A percentile compares a stretch with the other conserved stretches of the same genome.
These are phyloP conservation scores for Yamadazyma membranifaciens DNA, from an alignment of 1,139 yeast species.

Conservation along the genomic window DNA sequence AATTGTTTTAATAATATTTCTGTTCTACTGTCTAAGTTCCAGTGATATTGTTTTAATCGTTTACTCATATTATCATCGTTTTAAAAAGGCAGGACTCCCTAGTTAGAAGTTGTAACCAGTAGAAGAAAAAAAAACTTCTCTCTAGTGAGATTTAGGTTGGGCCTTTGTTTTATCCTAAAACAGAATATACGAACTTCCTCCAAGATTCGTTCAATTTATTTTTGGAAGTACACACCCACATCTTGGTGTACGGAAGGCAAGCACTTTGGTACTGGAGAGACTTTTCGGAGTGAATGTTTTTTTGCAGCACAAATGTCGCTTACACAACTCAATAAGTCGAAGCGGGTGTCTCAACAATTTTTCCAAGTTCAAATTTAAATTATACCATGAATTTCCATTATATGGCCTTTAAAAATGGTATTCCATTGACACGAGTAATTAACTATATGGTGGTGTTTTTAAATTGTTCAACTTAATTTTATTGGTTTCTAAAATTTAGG, in stretches of 20 bases:
- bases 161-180: not conserved
- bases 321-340: not conserved
- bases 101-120: too few relatives aligned
- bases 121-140: not conserved
- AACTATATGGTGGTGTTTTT: too few relatives aligned
- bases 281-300: not conserved
- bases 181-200: not conserved
- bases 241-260: not conserved
- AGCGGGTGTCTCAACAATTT: too few relatives aligned
- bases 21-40: constrained; percentile 30
- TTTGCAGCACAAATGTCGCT: constrained; percentile 1
- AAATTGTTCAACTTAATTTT: too few relatives aligned
- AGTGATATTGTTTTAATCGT: constrained; percentile 5
- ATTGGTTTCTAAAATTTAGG: too few relatives aligned
- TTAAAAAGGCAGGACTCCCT: not conserved
- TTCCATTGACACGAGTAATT: too few relatives aligned
- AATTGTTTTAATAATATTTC: constrained; percentile 70
- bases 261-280: too few relatives aligned
- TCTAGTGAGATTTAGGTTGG: not conserved
- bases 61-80: not conserved
- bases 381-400: not conserved
- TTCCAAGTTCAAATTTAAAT: not conserved
- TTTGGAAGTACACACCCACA: not conserved
- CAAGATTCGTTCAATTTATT: not conserved
- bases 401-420: too few relatives aligned